A percentile compares a stretch with the other conserved stretches of the same genome.
These are phyloP conservation scores for Hyaloscypha finlandica DNA, from an alignment of 495 filamentous ascomycete genomes.

Conservation along the genomic window DNA sequence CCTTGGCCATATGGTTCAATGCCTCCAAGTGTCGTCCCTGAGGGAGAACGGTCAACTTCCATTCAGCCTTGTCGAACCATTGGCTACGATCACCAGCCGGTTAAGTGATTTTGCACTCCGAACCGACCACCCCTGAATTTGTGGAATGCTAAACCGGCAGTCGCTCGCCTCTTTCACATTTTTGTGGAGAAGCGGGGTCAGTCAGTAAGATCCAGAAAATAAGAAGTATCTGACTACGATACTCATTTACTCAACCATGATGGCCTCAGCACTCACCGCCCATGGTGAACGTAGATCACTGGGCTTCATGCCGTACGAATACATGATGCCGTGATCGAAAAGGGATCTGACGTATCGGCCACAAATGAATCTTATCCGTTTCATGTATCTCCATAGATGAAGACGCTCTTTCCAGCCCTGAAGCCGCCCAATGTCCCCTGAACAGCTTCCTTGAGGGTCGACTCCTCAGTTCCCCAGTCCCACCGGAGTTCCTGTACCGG, in stretches of 20 bases:
- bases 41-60: neutral
- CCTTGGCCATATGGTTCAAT: neutral
- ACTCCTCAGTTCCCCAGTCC: conserved; percentile 74
- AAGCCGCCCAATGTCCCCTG: conserved; percentile 78
- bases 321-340: neutral
- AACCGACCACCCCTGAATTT: neutral
- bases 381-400: conserved; percentile 57
- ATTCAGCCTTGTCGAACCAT: neutral
- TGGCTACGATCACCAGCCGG: neutral
- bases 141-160: neutral
- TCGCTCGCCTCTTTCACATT: neutral
- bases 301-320: neutral
- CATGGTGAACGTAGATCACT: neutral
- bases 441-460: conserved; percentile 62
- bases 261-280: neutral
- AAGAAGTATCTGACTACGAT: neutral
- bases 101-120: neutral
- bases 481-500: conserved; percentile 79
- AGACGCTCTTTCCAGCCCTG: conserved; percentile 83
- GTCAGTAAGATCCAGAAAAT: neutral
- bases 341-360: neutral
- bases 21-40: neutral
- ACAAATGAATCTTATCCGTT: neutral
- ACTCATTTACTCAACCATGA: neutral
- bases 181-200: neutral